Base-by-base conservation (phyloP, 495 filamentous ascomycete species). In the Aspergillus kassunensis region DNA sequence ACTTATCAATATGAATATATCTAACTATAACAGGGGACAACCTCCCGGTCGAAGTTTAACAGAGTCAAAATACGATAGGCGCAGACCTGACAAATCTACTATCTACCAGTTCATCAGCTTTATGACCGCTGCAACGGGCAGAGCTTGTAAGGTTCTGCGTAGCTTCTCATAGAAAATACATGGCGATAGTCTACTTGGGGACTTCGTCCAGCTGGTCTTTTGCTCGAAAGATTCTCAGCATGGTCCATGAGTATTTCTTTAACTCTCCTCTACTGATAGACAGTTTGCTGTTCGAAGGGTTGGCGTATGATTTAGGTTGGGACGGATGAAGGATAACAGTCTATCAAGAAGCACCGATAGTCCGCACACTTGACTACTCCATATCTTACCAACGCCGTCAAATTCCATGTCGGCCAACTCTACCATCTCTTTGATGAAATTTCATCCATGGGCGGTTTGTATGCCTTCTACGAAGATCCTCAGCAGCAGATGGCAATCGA, bases 191-290 rank as follows among this genome's bases (percentile, higher is more conserved):
- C 45, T 76, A 73, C 43, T 50, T 76, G 40, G 72, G 71, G 49
- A 70, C 71, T 16, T 74, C 72, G 5, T 76, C 72, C 1, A 74
- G 73, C 48, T 76, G 72, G 72, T 68, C 70, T n/a, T 74, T 76
- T 51, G 67, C 67, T 19, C 64, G 71, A 20, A 64, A 68, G 30
- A 62, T 73, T 11, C 53, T 76, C 19, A 69, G 68, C 36, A 54
- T 70, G 45, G 70, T 63, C 12, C 70, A 76, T 31, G 67, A 69
- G 23, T 59, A 66, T 33, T 49, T 73, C 1, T 68, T 69, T 33
- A 58, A 66, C 6, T 53, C 65, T 23, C 58, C 67, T 1, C 56
- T 73, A 2, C 66, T 67, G 12, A 62, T 70, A 13, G 68, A 60
- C 5, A 60, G 57, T 15, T 55, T 74, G 18, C 47, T 69, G 10